These are phyloP conservation scores for Sporothrix euskadiensis DNA, from an alignment of 2,329 filamentous ascomycete genomes.

Conservation along the genomic window DNA sequence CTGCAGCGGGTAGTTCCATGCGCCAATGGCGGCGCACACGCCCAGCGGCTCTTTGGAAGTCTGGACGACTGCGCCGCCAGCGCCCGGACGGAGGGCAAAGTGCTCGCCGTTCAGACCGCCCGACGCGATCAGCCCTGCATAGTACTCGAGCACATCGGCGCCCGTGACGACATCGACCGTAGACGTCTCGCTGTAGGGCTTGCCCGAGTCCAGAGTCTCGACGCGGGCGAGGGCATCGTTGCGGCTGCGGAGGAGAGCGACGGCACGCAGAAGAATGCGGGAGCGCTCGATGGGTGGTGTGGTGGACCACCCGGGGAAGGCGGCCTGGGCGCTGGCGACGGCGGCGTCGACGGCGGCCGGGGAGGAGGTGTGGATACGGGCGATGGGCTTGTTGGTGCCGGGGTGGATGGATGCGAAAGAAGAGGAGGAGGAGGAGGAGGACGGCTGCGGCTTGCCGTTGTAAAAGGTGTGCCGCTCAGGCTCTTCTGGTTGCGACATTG, in stretches of 20 bases:
- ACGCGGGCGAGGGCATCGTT: conserved; percentile 78
- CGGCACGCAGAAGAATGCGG: conserved; percentile 75
- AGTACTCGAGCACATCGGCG: conserved; percentile 45
- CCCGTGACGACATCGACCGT: conserved; percentile 69
- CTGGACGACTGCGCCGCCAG: conserved; percentile 48
- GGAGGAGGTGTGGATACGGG: conserved; percentile 71
- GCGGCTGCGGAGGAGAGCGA: conserved; percentile 67
- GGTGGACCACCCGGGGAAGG: conserved; percentile 74
- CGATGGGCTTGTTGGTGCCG: conserved; percentile 66
- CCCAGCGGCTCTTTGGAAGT: conserved; percentile 42
- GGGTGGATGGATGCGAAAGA: conserved; percentile 72
- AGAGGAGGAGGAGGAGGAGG: conserved; percentile 31
- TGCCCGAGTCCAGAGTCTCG: conserved; percentile 85
- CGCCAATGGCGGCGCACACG: conserved; percentile 41
- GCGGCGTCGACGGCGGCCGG: conserved; percentile 64
- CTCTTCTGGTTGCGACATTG: conserved; percentile 28
- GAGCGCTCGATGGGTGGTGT: conserved; percentile 74
- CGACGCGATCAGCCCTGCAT: conserved; percentile 40
- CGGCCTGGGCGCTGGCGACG: conserved; percentile 66
- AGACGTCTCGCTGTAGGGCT: conserved; percentile 80
- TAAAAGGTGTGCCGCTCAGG: conserved; percentile 68
- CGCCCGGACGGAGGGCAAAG: conserved; percentile 42
- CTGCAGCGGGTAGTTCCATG: conserved; percentile 46
- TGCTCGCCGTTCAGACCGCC: conserved; percentile 40
- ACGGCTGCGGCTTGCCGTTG: conserved; percentile 66